Evolutionary conservation across 208 protist genomes (phyloP).

Genomic region (Acanthamoeba triangularis): DNA sequence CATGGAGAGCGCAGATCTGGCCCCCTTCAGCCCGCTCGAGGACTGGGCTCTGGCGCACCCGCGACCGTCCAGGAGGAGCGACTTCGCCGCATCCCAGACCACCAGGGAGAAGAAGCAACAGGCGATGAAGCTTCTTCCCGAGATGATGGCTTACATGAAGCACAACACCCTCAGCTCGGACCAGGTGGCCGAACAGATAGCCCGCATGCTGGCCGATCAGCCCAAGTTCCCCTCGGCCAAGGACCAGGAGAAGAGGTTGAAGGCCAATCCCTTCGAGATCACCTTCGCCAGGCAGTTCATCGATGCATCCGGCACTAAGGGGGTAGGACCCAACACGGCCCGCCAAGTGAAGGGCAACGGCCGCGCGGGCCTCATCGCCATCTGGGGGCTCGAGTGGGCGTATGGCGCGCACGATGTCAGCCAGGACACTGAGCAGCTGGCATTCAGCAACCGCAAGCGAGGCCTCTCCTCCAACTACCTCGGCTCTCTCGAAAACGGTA

Average conservation of each 20-base stretch:
- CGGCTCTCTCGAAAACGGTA: constrained; percentile 29
- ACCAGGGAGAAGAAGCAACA: neutral
- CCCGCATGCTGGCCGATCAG: neutral
- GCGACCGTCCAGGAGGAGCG: neutral
- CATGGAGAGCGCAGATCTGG: neutral
- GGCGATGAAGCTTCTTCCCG: neutral
- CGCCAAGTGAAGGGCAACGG: constrained; percentile 44
- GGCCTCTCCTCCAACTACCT: constrained; percentile 9
- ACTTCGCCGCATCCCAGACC: neutral
- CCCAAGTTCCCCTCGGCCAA: constrained; percentile 36
- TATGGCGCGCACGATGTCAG: constrained; percentile 4
- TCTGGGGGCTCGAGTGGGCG: neutral
- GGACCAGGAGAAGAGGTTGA: neutral
- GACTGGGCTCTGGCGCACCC: neutral
- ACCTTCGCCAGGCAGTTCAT: constrained; percentile 42
- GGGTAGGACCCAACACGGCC: neutral
- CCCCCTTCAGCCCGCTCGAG: neutral
- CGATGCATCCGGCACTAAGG: neutral
- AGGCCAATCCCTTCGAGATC: constrained; percentile 6
- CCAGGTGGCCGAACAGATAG: neutral
- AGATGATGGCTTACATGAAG: constrained; percentile 19
- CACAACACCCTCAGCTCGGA: constrained; percentile 21
- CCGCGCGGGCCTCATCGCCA: constrained; percentile 31
- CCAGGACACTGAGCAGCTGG: neutral
- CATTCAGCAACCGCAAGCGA: constrained; percentile 1